Evolutionary conservation across 75 land plant genomes (phyloP).

Genomic region (Chamaecyparis obtusa): DNA sequence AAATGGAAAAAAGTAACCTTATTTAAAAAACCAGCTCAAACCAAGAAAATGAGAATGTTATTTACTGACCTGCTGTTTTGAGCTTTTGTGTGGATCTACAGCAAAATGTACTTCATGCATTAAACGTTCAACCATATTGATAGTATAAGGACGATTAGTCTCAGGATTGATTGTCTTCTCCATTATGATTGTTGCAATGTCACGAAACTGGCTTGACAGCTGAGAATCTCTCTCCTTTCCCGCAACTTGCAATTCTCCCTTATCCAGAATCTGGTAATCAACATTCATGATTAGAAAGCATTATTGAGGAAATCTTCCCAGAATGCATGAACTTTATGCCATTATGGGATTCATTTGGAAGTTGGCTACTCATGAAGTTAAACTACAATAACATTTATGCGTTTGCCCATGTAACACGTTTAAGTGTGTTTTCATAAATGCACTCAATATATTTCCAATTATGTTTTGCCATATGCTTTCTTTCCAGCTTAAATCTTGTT

Average conservation of each 20-base stretch:
- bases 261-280: conserved; percentile 79
- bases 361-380: neutral
- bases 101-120: conserved; percentile 99
- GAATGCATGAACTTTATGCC: neutral
- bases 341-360: neutral
- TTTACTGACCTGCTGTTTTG: conserved; percentile 86
- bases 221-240: conserved; percentile 96
- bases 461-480: neutral
- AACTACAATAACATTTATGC: neutral
- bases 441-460: neutral
- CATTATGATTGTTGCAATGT: conserved; percentile 97
- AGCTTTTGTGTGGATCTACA: conserved; percentile 79
- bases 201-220: conserved; percentile 87
- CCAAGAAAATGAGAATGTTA: no score
- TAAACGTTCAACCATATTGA: conserved; percentile 97
- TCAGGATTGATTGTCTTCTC: conserved; percentile 94
- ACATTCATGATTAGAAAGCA: conserved; percentile 1
- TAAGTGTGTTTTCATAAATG: neutral
- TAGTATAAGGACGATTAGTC: conserved; percentile 92
- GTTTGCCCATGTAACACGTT: neutral
- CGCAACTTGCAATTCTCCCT: conserved; percentile 98
- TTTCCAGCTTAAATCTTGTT: neutral
- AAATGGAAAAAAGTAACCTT: neutral
- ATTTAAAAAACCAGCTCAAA: neutral
- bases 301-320: neutral